phyloP scores from a whole-genome alignment of 306 rosid genomes.

The Bauhinia variegata region DNA sequence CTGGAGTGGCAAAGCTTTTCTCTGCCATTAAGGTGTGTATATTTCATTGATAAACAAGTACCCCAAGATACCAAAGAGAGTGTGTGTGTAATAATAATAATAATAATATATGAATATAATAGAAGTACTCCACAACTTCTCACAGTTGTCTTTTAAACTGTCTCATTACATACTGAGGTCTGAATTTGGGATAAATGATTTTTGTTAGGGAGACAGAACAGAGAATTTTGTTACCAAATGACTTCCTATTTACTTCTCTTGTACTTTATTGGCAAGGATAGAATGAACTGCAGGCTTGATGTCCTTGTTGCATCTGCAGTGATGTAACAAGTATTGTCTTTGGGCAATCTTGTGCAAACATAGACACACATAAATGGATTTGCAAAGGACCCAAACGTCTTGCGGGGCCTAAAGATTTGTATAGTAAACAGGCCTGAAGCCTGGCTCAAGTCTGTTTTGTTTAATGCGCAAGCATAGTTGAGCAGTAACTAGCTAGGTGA shows the following conservation, averaged over 20 bases:
- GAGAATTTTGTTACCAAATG: conserved; percentile 13
- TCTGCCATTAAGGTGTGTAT: conserved; percentile 78
- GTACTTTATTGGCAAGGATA: conserved; percentile 20
- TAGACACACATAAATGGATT: background rate
- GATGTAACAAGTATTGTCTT: conserved; percentile 7
- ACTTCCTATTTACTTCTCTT: conserved; percentile 17
- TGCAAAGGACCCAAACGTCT: background rate
- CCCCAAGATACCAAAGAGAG: too few relatives aligned
- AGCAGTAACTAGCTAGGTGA: background rate
- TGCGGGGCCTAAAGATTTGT: conserved; percentile 18
- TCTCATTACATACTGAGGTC: background rate
- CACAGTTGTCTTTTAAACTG: background rate
- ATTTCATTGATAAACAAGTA: background rate
- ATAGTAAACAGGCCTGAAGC: conserved; percentile 13
- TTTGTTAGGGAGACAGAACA: conserved; percentile 18
- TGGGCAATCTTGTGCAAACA: too few relatives aligned
- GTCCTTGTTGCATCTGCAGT: conserved; percentile 24
- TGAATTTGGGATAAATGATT: conserved; percentile 1
- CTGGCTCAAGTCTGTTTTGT: conserved; percentile 28
- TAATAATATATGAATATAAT: too few relatives aligned
- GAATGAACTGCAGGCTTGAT: conserved; percentile 4
- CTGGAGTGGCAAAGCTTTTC: conserved; percentile 96
- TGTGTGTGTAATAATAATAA: too few relatives aligned
- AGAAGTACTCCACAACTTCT: background rate
- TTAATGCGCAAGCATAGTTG: conserved; percentile 12